Evolutionary conservation across 164 flowering plant genomes (phyloP).

Genomic region (Sedum album): DNA sequence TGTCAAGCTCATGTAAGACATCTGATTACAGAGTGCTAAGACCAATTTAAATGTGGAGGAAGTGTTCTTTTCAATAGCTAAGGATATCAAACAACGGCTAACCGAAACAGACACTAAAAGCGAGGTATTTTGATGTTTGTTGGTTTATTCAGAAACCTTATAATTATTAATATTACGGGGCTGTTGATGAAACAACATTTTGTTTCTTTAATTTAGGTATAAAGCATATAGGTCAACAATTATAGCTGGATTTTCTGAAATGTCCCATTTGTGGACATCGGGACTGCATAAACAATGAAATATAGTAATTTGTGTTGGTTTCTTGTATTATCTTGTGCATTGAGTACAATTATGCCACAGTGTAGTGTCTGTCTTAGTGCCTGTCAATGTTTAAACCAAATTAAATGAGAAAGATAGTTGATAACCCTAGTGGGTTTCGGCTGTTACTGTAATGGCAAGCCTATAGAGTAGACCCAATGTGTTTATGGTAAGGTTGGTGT

Average conservation of each 20-base stretch:
- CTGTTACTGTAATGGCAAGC: neutral
- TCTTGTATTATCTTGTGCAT: neutral
- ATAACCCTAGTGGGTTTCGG: neutral
- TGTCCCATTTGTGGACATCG: neutral
- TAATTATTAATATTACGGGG: neutral
- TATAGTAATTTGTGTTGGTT: neutral
- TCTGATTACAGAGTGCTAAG: conserved; percentile 62
- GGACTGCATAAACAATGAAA: neutral
- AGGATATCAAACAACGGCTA: conserved; percentile 76
- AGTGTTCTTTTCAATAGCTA: conserved; percentile 76
- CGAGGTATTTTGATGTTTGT: conserved; percentile 30
- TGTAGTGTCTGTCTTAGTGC: neutral
- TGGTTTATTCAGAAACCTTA: neutral
- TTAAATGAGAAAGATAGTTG: neutral
- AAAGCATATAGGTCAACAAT: neutral
- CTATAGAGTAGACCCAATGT: no score
- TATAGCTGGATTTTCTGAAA: neutral
- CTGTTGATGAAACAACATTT: neutral
- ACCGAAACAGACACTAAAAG: conserved; percentile 59
- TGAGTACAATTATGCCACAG: no score
- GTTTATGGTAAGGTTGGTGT: no score
- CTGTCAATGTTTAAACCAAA: neutral
- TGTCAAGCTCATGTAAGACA: neutral
- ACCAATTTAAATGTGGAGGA: conserved; percentile 81
- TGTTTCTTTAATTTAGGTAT: neutral